Percentiles rank a stretch among this genome's conserved stretches.
Conservation (phyloP, 2,329 filamentous ascomycete species). For the Venturia pyrina region DNA sequence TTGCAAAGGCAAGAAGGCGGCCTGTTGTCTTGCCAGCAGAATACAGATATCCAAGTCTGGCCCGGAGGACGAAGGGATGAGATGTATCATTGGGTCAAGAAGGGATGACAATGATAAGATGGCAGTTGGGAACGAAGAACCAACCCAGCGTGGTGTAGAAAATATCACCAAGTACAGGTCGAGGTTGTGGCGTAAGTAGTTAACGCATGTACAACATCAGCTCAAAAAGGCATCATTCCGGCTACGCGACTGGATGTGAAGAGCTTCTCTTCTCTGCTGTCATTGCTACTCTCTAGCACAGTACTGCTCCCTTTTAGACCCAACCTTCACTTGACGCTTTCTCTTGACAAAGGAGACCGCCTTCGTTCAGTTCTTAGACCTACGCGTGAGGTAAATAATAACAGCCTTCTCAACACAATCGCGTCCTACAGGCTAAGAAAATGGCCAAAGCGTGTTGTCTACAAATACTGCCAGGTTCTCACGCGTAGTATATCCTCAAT, state of each 20-base stretch:
- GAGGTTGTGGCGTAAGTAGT: neutral
- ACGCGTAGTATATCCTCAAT: neutral
- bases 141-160: neutral
- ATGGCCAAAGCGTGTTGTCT: neutral
- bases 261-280: neutral
- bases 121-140: neutral
- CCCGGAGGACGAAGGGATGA: neutral
- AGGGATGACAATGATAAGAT: neutral
- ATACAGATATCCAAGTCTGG: slow-evolving; percentile 1
- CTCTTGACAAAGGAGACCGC: too few relatives aligned
- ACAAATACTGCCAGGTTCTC: neutral
- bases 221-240: neutral
- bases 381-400: neutral
- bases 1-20: slow-evolving; percentile 60
- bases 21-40: slow-evolving; percentile 54
- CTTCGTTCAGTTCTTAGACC: neutral
- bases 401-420: neutral
- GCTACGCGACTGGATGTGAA: neutral
- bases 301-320: neutral
- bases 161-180: neutral
- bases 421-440: neutral
- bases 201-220: neutral
- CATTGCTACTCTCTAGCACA: neutral
- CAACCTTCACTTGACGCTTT: neutral
- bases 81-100: neutral